phyloP scores from a whole-genome alignment of 108 stramenopile species.

The Skeletonema grethae region DNA sequence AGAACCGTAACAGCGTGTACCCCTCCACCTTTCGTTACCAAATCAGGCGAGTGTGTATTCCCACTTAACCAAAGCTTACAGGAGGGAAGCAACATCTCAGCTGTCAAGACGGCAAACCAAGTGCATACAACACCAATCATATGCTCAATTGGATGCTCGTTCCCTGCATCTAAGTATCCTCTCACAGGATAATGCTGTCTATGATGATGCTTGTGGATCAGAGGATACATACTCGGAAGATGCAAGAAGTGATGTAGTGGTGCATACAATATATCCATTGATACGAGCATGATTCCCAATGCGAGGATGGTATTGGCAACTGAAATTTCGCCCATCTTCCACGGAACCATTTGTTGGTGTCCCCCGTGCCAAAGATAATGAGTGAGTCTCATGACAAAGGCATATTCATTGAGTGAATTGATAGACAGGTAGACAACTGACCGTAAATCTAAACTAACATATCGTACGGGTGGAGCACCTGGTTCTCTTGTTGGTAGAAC shows the following conservation, averaged over 20 bases:
- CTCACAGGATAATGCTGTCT: constrained; percentile 88
- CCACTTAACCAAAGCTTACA: constrained; percentile 6
- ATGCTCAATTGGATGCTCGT: constrained; percentile 94
- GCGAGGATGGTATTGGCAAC: constrained; percentile 72
- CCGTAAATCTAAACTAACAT: constrained; percentile 53
- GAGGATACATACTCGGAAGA: constrained; percentile 73
- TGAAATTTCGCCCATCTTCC: constrained; percentile 45
- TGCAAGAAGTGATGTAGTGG: constrained; percentile 87
- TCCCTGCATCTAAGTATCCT: constrained; percentile 92
- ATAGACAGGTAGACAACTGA: constrained; percentile 71
- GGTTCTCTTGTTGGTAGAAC: constrained; percentile 66
- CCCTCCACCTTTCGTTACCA: constrained; percentile 29
- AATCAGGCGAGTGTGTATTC: constrained; percentile 5
- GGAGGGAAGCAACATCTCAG: constrained; percentile 33
- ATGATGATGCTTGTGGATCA: constrained; percentile 95
- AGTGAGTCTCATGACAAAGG: constrained; percentile 80
- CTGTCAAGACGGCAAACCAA: constrained; percentile 57
- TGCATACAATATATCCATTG: constrained; percentile 86
- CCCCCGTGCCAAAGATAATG: constrained; percentile 65
- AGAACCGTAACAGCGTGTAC: constrained; percentile 68
- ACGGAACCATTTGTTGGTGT: constrained; percentile 5
- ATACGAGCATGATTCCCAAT: constrained; percentile 75
- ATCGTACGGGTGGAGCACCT: constrained; percentile 53
- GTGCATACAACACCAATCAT: constrained; percentile 67
- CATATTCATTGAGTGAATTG: constrained; percentile 82